Conservation (phyloP, 805 yeast species). For the Ogataea populi-albae region DNA sequence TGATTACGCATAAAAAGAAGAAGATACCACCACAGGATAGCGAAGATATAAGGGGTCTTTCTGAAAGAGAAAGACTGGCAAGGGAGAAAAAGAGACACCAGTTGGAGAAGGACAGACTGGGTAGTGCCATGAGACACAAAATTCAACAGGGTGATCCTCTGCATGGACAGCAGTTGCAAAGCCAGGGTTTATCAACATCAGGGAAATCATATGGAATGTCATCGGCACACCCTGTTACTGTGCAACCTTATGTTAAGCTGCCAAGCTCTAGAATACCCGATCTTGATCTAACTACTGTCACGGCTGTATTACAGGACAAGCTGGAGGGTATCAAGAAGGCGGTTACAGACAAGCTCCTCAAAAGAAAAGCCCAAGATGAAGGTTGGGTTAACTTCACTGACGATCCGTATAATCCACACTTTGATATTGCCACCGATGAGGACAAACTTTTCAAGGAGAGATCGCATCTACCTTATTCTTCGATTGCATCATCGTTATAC, state of each 20-base stretch:
- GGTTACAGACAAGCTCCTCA: slow-evolving; percentile 79
- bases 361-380: slow-evolving; percentile 63
- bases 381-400: slow-evolving; percentile 85
- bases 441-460: slow-evolving; percentile 45
- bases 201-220: slow-evolving; percentile 3
- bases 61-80: slow-evolving; percentile 18
- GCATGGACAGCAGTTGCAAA: slow-evolving; percentile 25
- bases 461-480: slow-evolving; percentile 73
- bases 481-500: slow-evolving; percentile 67
- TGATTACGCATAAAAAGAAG: slow-evolving; percentile 74
- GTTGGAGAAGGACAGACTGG: slow-evolving; percentile 19
- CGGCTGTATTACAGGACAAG: slow-evolving; percentile 68
- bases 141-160: slow-evolving; percentile 16
- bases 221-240: slow-evolving; percentile 33
- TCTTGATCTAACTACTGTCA: slow-evolving; percentile 81
- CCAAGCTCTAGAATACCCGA: slow-evolving; percentile 94
- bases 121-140: slow-evolving; percentile 25
- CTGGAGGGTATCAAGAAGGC: slow-evolving; percentile 75
- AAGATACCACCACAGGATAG: slow-evolving; percentile 31
- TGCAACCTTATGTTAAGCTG: slow-evolving; percentile 79
- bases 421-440: slow-evolving; percentile 60
- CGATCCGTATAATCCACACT: slow-evolving; percentile 78
- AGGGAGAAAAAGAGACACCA: slow-evolving; percentile 21
- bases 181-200: slow-evolving; percentile 9
- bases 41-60: slow-evolving; percentile 16